phyloP scores from a whole-genome alignment of 257 asterid species.

The Nicotiana undulata region DNA sequence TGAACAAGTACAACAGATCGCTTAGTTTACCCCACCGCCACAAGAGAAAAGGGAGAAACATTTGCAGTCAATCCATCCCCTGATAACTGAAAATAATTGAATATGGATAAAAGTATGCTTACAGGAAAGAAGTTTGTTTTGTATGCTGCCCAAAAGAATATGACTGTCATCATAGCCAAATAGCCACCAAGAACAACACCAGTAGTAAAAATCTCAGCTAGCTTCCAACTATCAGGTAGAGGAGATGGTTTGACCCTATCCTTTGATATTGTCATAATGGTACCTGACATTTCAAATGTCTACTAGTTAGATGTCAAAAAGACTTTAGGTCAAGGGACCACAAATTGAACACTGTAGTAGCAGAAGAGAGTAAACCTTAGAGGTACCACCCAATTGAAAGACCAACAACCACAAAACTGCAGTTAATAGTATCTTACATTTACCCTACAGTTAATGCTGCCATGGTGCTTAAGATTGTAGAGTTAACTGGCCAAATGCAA shows the following conservation, averaged over 20 bases:
- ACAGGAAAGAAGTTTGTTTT: constrained; percentile 89
- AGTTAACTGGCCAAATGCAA: too few relatives aligned
- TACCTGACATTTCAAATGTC: constrained; percentile 41
- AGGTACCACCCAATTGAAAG: too few relatives aligned
- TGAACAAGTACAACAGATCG: neutral
- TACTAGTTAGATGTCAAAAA: constrained; percentile 1
- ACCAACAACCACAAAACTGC: too few relatives aligned
- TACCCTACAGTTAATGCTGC: too few relatives aligned
- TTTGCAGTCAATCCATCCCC: neutral
- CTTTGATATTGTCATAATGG: constrained; percentile 97
- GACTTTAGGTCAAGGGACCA: neutral
- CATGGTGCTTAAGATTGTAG: too few relatives aligned
- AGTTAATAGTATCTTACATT: too few relatives aligned
- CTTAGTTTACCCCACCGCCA: neutral
- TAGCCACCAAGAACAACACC: constrained; percentile 88
- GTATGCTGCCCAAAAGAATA: constrained; percentile 94
- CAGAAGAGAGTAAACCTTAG: neutral
- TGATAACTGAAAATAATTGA: neutral
- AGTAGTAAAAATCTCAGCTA: constrained; percentile 81
- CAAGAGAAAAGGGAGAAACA: too few relatives aligned
- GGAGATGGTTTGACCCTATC: constrained; percentile 98
- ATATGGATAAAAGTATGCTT: constrained; percentile 8
- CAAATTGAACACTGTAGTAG: neutral
- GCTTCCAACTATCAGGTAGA: constrained; percentile 98
- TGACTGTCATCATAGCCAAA: constrained; percentile 96